Conservation (phyloP, 352 stramenopile species). For the Phytopythium cucurbitacearum region DNA sequence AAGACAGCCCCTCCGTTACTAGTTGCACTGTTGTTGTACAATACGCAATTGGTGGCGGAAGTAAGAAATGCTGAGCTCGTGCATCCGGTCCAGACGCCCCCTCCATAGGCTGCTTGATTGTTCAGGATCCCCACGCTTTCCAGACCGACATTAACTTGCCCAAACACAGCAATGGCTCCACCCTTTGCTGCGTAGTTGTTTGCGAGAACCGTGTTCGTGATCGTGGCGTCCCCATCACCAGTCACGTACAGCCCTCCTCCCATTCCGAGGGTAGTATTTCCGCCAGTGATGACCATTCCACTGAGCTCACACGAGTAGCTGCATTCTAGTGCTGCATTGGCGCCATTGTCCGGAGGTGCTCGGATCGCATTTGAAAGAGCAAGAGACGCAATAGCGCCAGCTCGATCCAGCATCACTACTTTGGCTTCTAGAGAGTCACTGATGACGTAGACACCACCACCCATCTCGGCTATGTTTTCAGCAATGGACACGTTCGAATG, state of each 20-base stretch:
- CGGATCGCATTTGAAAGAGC: conserved; percentile 21
- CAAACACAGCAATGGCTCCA: conserved; percentile 25
- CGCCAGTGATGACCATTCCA: conserved; percentile 16
- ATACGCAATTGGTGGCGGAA: conserved; percentile 12
- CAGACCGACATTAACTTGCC: conserved; percentile 9
- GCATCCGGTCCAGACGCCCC: conserved; percentile 18
- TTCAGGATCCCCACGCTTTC: conserved; percentile 14
- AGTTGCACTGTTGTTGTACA: conserved; percentile 42
- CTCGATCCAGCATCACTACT: conserved; percentile 6
- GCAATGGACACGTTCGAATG: conserved; percentile 31
- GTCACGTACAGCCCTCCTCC: conserved; percentile 30
- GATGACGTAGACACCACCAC: conserved; percentile 21
- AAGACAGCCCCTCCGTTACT: conserved; percentile 21
- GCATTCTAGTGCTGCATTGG: conserved; percentile 27
- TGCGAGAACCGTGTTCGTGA: conserved; percentile 15
- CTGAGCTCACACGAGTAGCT: conserved; percentile 14
- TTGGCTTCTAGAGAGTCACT: conserved; percentile 2
- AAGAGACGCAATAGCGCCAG: conserved; percentile 8
- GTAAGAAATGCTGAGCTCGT: conserved; percentile 3
- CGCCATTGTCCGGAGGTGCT: conserved; percentile 9
- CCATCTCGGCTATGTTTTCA: conserved; percentile 18
- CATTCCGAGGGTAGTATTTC: conserved; percentile 10
- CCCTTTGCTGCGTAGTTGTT: conserved; percentile 27
- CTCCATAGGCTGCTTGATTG: conserved; percentile 18
- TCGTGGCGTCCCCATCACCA: conserved; percentile 12